Evolutionary conservation across 1,139 yeast species (phyloP).

Genomic region (Nakaseomyces nivariensis): DNA sequence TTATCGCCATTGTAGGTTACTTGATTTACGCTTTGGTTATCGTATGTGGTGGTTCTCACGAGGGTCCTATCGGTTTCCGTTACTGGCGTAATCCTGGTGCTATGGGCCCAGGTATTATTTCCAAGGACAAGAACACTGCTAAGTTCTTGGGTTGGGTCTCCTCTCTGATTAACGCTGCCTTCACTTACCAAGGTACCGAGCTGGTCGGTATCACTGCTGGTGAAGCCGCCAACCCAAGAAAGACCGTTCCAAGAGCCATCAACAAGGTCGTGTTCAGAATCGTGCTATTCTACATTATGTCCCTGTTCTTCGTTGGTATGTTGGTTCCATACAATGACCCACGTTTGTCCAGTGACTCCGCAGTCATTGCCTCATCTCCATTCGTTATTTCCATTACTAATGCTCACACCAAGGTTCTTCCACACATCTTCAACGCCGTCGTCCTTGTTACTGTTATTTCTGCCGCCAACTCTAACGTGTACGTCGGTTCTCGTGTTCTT

Average conservation of each 20-base stretch:
- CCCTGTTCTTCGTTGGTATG: conserved; percentile 63
- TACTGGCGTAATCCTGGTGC: conserved; percentile 63
- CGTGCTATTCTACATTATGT: conserved; percentile 55
- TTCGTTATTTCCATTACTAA: conserved; percentile 57
- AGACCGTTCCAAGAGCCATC: conserved; percentile 69
- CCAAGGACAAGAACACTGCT: conserved; percentile 35
- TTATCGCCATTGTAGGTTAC: conserved; percentile 64
- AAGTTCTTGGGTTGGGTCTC: conserved; percentile 54
- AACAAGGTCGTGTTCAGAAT: conserved; percentile 72
- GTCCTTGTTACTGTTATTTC: conserved; percentile 60
- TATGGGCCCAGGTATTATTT: conserved; percentile 43
- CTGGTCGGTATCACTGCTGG: conserved; percentile 66
- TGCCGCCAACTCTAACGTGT: conserved; percentile 73
- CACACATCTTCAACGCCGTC: conserved; percentile 68
- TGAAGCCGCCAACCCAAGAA: conserved; percentile 70
- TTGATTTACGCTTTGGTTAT: conserved; percentile 55
- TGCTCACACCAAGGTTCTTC: conserved; percentile 61
- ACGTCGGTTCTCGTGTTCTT: conserved; percentile 67
- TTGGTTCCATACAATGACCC: conserved; percentile 63
- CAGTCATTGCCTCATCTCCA: conserved; percentile 62
- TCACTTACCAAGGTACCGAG: conserved; percentile 74
- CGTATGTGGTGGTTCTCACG: conserved; percentile 62
- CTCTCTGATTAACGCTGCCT: conserved; percentile 60
- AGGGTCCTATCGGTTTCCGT: conserved; percentile 67
- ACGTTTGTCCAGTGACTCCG: conserved; percentile 21